These are phyloP conservation scores for Gillenia trifoliata DNA, from an alignment of 306 rosid genomes.

Conservation along the genomic window DNA sequence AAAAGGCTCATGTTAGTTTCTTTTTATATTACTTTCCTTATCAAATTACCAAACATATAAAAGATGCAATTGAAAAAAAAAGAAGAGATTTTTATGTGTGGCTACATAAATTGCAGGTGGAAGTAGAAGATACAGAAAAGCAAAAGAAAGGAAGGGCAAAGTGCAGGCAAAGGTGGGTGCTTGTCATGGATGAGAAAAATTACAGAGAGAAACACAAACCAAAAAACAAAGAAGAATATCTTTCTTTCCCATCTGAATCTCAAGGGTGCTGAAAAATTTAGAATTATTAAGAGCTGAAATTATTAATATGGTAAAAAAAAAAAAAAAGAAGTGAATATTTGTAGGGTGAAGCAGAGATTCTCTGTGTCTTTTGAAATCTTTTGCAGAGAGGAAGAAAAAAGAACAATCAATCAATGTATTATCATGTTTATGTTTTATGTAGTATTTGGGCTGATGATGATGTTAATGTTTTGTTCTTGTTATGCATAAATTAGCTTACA, in stretches of 20 bases:
- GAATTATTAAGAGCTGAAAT: background rate
- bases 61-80: slow-evolving; percentile 2
- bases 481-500: slow-evolving; percentile 41
- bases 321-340: background rate
- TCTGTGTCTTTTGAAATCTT: slow-evolving; percentile 10
- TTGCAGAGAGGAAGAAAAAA: slow-evolving; percentile 15
- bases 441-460: slow-evolving; percentile 2
- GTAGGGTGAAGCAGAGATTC: slow-evolving; percentile 26
- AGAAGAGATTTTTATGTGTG: too few species aligned
- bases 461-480: slow-evolving; percentile 25
- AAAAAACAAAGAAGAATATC: slow-evolving; percentile 42
- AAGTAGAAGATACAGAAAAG: slow-evolving; percentile 45
- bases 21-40: background rate
- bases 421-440: slow-evolving; percentile 9
- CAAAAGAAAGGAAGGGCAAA: slow-evolving; percentile 21
- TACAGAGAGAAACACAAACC: slow-evolving; percentile 51
- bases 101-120: slow-evolving; percentile 64
- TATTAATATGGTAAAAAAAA: background rate
- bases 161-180: slow-evolving; percentile 62
- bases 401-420: slow-evolving; percentile 20
- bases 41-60: background rate
- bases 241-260: slow-evolving; percentile 37
- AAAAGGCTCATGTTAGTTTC: background rate
- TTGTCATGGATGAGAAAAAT: slow-evolving; percentile 77
- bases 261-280: slow-evolving; percentile 25